Evolutionary conservation across 73 alveolate genomes (phyloP).

Genomic region (Effrenium voratum): DNA sequence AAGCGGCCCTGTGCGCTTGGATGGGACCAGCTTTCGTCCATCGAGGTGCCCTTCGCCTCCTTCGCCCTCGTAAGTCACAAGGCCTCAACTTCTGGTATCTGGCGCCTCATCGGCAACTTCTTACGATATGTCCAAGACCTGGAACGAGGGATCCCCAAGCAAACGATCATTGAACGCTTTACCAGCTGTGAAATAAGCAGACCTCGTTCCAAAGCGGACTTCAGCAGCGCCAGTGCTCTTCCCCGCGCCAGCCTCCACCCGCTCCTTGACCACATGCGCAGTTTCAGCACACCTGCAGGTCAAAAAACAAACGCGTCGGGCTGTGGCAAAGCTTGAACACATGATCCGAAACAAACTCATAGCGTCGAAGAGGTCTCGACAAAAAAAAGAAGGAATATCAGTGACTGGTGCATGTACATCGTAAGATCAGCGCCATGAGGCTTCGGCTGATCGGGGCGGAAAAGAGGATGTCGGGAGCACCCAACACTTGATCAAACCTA

Average conservation of each 20-base stretch:
- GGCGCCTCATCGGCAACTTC: neutral
- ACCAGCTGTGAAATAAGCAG: too few relatives aligned
- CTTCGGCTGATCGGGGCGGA: neutral
- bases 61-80: neutral
- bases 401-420: too few relatives aligned
- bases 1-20: constrained; percentile 1
- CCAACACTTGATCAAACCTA: neutral
- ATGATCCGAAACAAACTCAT: too few relatives aligned
- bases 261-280: constrained; percentile 59
- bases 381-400: too few relatives aligned
- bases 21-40: neutral
- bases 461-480: neutral
- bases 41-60: neutral
- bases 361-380: too few relatives aligned
- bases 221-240: neutral
- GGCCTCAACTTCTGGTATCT: neutral
- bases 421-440: too few relatives aligned
- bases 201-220: too few relatives aligned
- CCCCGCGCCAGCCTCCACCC: constrained; percentile 24
- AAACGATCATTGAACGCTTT: neutral
- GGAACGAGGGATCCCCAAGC: neutral
- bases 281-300: constrained; percentile 75
- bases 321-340: too few relatives aligned
- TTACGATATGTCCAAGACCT: neutral
- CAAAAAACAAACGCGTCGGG: too few relatives aligned